phyloP scores from a whole-genome alignment of 1,284 basidiomycete species.

The Cryptococcus amylolentus region DNA sequence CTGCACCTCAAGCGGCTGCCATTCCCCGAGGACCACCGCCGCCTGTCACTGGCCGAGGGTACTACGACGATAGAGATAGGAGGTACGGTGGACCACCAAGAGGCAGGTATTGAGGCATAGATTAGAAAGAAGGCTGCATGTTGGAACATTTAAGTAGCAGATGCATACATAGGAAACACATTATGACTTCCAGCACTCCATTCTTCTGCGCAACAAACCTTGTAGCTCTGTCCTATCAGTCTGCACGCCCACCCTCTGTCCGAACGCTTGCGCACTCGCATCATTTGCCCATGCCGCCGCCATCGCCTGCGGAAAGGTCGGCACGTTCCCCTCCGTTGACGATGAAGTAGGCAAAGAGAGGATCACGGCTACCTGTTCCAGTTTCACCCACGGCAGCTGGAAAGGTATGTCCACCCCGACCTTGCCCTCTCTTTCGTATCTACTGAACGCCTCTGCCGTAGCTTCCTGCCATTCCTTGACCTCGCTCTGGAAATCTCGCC shows the following conservation, averaged over 20 bases:
- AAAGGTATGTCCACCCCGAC: constrained; percentile 54
- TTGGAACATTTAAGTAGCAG: background rate
- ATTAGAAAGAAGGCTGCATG: background rate
- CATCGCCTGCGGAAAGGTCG: constrained; percentile 75
- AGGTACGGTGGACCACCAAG: background rate
- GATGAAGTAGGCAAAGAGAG: constrained; percentile 53
- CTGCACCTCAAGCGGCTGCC: background rate
- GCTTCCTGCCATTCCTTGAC: constrained; percentile 75
- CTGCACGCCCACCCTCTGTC: constrained; percentile 50
- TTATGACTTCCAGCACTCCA: constrained; percentile 41
- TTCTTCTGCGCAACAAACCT: constrained; percentile 38
- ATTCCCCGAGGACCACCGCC: background rate
- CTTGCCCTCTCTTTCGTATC: constrained; percentile 24
- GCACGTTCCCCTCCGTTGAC: constrained; percentile 48
- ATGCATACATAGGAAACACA: background rate
- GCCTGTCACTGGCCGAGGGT: background rate
- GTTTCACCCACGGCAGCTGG: constrained; percentile 61
- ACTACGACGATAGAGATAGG: background rate
- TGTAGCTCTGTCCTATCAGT: constrained; percentile 32
- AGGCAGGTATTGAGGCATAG: background rate
- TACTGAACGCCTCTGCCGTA: constrained; percentile 57
- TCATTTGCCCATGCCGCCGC: constrained; percentile 70
- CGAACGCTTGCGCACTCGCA: constrained; percentile 62
- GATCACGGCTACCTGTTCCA: constrained; percentile 65
- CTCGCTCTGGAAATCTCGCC: constrained; percentile 61